Percentiles rank a stretch among this genome's conserved stretches.
phyloP scores from a whole-genome alignment of 2,329 filamentous ascomycete genomes.

The Diplocarpon rosae region DNA sequence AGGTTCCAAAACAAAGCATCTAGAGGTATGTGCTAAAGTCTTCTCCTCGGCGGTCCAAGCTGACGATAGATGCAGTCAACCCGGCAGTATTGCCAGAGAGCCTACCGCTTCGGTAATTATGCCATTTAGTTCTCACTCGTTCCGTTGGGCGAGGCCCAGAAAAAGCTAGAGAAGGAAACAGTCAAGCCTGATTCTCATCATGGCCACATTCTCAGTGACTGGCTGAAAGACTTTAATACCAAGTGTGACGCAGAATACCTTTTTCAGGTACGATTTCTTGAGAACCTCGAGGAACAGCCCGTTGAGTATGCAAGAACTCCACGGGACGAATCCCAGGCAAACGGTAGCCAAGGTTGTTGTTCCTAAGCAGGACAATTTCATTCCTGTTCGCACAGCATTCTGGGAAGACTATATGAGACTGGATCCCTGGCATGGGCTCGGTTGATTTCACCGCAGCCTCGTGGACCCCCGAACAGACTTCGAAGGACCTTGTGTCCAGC shows the following conservation, averaged over 20 bases:
- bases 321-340: slow-evolving; percentile 37
- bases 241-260: slow-evolving; percentile 32
- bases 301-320: slow-evolving; percentile 33
- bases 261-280: slow-evolving; percentile 36
- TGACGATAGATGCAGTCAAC: slow-evolving; percentile 14
- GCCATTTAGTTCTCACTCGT: slow-evolving; percentile 37
- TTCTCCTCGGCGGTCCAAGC: not conserved
- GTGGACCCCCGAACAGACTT: slow-evolving; percentile 31
- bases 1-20: slow-evolving; percentile 31
- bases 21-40: slow-evolving; percentile 23
- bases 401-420: slow-evolving; percentile 35
- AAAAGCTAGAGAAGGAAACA: slow-evolving; percentile 29
- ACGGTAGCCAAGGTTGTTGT: slow-evolving; percentile 32
- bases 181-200: slow-evolving; percentile 27
- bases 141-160: slow-evolving; percentile 31
- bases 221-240: slow-evolving; percentile 31
- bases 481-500: slow-evolving; percentile 31
- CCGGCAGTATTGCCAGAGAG: slow-evolving; percentile 35
- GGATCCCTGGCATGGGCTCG: slow-evolving; percentile 33
- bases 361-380: slow-evolving; percentile 33
- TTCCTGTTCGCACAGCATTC: slow-evolving; percentile 31
- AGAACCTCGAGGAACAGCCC: slow-evolving; percentile 35
- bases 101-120: slow-evolving; percentile 37
- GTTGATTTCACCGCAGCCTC: slow-evolving; percentile 28
- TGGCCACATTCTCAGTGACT: slow-evolving; percentile 30